These are phyloP conservation scores for Penicillium sp. DNA, from an alignment of 2,329 filamentous ascomycete genomes.

Conservation along the genomic window DNA sequence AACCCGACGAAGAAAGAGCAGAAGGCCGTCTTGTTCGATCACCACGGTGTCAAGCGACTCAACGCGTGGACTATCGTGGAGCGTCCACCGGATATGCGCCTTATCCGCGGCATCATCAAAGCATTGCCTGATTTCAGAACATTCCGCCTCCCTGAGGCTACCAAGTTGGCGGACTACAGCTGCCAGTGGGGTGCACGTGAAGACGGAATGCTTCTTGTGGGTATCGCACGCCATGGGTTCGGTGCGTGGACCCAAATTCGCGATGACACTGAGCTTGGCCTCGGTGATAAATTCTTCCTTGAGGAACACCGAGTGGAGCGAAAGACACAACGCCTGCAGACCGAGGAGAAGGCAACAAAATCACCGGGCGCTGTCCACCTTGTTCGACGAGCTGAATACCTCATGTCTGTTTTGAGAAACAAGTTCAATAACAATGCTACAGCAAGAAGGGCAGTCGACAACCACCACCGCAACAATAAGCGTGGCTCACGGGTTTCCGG, in stretches of 20 bases:
- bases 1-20: slow-evolving; percentile 92
- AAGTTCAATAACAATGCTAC: slow-evolving; percentile 70
- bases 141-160: slow-evolving; percentile 87
- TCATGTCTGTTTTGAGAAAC: slow-evolving; percentile 90
- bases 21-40: slow-evolving; percentile 95
- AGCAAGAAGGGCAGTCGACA: slow-evolving; percentile 78
- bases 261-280: slow-evolving; percentile 81
- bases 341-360: slow-evolving; percentile 59
- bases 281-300: slow-evolving; percentile 88
- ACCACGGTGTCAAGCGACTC: slow-evolving; percentile 85
- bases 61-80: slow-evolving; percentile 96
- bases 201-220: slow-evolving; percentile 94
- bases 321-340: slow-evolving; percentile 79
- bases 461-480: slow-evolving; percentile 93
- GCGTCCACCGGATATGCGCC: slow-evolving; percentile 80
- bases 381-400: slow-evolving; percentile 89
- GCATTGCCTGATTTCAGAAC: slow-evolving; percentile 64
- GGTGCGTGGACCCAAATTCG: slow-evolving; percentile 94
- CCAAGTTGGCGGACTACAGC: slow-evolving; percentile 86
- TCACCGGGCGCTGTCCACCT: slow-evolving; percentile 97
- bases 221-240: slow-evolving; percentile 89
- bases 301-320: slow-evolving; percentile 98
- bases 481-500: slow-evolving; percentile 50
- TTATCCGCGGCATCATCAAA: slow-evolving; percentile 73
- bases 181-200: slow-evolving; percentile 90